Conservation (phyloP, 2,329 filamentous ascomycete genomes). For the Pseudogymnoascus verrucosus region DNA sequence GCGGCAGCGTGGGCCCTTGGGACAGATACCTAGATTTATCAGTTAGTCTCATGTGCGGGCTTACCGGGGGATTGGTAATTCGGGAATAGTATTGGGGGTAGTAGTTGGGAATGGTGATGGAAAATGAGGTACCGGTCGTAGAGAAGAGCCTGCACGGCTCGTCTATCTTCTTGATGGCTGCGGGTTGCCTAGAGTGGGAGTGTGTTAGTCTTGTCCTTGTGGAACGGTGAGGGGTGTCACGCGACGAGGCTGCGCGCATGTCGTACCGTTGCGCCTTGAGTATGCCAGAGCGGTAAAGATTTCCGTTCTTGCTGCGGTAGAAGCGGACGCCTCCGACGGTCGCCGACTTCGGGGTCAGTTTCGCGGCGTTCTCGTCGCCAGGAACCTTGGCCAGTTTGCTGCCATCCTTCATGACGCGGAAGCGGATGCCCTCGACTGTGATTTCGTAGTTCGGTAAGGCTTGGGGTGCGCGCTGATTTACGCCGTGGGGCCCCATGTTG, state of each 20-base stretch:
- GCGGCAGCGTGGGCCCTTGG: slow-evolving; percentile 70
- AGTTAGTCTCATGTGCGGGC: not conserved
- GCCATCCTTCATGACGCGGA: slow-evolving; percentile 65
- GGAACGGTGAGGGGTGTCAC: not conserved
- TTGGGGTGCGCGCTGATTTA: slow-evolving; percentile 23
- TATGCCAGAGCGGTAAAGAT: slow-evolving; percentile 70
- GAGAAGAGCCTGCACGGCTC: slow-evolving; percentile 67
- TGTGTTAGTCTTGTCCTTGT: slow-evolving; percentile 20
- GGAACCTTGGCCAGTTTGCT: slow-evolving; percentile 71
- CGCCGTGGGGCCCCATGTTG: slow-evolving; percentile 16
- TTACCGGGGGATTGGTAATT: not conserved
- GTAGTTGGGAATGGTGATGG: slow-evolving; percentile 17
- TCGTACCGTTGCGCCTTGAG: slow-evolving; percentile 70
- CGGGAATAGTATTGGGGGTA: not conserved
- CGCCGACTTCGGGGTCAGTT: slow-evolving; percentile 65
- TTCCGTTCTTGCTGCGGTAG: slow-evolving; percentile 78
- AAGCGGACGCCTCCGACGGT: slow-evolving; percentile 72
- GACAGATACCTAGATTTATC: slow-evolving; percentile 63
- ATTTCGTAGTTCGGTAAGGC: slow-evolving; percentile 49
- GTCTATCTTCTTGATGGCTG: slow-evolving; percentile 57
- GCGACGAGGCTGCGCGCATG: slow-evolving; percentile 34
- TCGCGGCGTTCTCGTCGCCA: slow-evolving; percentile 59
- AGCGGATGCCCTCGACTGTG: slow-evolving; percentile 62
- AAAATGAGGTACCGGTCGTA: slow-evolving; percentile 50
- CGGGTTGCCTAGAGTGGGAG: slow-evolving; percentile 26